Evolutionary conservation across 1,284 basidiomycete species (phyloP).

Genomic region (Ceratobasidium sp.): DNA sequence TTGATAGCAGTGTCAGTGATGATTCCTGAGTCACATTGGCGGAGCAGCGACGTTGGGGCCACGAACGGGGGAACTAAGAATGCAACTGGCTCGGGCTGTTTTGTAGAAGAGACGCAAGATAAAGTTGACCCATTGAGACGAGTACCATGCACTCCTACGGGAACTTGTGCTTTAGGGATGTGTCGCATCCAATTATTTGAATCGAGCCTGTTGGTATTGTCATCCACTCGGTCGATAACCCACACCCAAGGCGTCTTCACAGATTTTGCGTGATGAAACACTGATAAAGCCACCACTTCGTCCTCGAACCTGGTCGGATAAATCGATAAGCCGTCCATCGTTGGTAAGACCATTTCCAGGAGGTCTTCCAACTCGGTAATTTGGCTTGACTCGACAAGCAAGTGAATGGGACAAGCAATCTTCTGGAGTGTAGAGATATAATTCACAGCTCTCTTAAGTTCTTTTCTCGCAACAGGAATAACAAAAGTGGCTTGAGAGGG

Average conservation of each 20-base stretch:
- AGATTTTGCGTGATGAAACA: conserved; percentile 55
- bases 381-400: conserved; percentile 9
- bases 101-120: conserved; percentile 40
- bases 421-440: conserved; percentile 13
- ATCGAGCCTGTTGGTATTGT: conserved; percentile 46
- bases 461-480: not conserved
- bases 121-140: conserved; percentile 48
- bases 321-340: not conserved
- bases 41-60: conserved; percentile 55
- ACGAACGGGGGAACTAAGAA: conserved; percentile 70
- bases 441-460: too few species aligned
- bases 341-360: conserved; percentile 5
- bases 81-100: conserved; percentile 53
- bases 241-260: conserved; percentile 60
- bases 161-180: conserved; percentile 55
- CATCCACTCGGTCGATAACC: conserved; percentile 55
- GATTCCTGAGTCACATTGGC: conserved; percentile 49
- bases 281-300: not conserved
- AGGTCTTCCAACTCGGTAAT: not conserved
- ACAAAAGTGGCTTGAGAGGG: conserved; percentile 5
- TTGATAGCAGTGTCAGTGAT: conserved; percentile 45
- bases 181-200: not conserved
- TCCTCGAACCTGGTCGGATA: not conserved
- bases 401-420: conserved; percentile 2
- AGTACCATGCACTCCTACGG: conserved; percentile 61